A percentile compares a stretch with the other conserved stretches of the same genome.
These are phyloP conservation scores for Dalbergia cultrata DNA, from an alignment of 306 rosid genomes.

Conservation along the genomic window DNA sequence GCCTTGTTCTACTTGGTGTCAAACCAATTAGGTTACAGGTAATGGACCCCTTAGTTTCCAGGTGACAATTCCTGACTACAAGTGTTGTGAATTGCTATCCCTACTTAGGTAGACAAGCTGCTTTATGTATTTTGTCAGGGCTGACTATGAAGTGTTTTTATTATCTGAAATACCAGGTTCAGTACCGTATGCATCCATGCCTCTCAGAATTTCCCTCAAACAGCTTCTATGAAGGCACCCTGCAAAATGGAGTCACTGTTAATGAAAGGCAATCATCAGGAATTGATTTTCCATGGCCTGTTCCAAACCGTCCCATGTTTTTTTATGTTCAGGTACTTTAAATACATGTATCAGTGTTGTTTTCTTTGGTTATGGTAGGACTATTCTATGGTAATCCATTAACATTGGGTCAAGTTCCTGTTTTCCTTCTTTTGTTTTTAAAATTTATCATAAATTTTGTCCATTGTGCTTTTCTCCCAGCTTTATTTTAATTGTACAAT, in stretches of 20 bases:
- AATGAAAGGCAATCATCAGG: conserved; percentile 95
- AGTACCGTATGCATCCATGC: conserved; percentile 99
- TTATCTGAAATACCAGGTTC: conserved; percentile 71
- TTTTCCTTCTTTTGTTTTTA: conserved; percentile 6
- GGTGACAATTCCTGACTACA: background rate
- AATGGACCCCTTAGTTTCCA: conserved; percentile 37
- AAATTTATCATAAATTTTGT: conserved; percentile 4
- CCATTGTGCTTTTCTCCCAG: background rate
- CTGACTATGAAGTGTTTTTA: conserved; percentile 15
- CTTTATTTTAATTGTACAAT: conserved; percentile 16
- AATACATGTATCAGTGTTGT: background rate
- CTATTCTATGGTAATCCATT: background rate
- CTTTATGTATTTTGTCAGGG: conserved; percentile 9
- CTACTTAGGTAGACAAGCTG: background rate
- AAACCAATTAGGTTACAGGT: conserved; percentile 99
- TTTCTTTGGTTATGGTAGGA: conserved; percentile 30
- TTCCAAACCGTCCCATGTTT: conserved; percentile 98
- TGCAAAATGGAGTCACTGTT: conserved; percentile 97
- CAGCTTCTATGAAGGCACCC: conserved; percentile 98
- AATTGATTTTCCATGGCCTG: conserved; percentile 99
- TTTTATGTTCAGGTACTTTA: conserved; percentile 92
- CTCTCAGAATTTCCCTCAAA: conserved; percentile 98
- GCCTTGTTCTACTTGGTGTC: conserved; percentile 96
- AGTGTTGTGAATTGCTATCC: conserved; percentile 19
- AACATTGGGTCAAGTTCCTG: background rate